Evolutionary conservation across 1,284 basidiomycete genomes (phyloP).

Genomic region (Sphaerobolus stellatus): DNA sequence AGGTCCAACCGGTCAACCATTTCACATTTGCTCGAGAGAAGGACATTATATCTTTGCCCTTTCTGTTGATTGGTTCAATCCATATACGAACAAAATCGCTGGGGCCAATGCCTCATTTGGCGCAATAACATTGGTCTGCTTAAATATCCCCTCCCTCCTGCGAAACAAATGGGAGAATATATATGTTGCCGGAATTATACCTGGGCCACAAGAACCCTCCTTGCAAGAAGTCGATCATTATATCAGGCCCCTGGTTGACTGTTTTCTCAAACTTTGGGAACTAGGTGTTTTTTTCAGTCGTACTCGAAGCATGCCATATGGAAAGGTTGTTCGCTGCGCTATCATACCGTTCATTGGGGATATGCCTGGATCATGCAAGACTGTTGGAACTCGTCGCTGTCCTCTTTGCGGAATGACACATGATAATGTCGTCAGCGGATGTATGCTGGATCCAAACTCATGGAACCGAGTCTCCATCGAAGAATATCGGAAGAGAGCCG

Average conservation of each 20-base stretch:
- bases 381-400: background rate
- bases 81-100: constrained; percentile 25
- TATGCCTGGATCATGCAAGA: background rate
- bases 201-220: constrained; percentile 20
- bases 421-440: background rate
- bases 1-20: background rate
- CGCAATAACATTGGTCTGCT: constrained; percentile 33
- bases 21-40: constrained; percentile 10
- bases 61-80: constrained; percentile 34
- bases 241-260: constrained; percentile 12
- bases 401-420: background rate
- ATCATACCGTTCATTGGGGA: background rate
- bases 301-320: background rate
- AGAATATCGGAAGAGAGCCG: constrained; percentile 18
- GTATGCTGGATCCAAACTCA: background rate
- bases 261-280: constrained; percentile 14
- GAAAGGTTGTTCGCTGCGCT: background rate
- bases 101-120: constrained; percentile 30
- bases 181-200: constrained; percentile 36
- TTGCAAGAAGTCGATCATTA: constrained; percentile 16
- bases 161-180: too few relatives aligned
- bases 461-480: background rate
- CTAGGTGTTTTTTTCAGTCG: constrained; percentile 14
- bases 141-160: constrained; percentile 36
- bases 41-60: constrained; percentile 16